Conservation (phyloP, 805 yeast genomes). For the Myxozyma vanderwaltii region DNA sequence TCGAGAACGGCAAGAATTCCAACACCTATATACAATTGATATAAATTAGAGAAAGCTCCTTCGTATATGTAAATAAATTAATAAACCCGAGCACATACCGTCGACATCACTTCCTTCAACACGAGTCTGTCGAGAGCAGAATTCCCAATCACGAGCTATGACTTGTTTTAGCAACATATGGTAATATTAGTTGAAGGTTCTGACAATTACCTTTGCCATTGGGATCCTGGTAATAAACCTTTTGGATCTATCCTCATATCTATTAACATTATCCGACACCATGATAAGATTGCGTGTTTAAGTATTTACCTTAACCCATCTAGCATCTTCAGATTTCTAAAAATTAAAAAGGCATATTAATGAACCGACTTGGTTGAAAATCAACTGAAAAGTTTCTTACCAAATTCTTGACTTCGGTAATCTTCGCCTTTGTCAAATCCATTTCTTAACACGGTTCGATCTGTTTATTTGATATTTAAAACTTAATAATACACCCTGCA, state of each 20-base stretch:
- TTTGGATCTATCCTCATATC: conserved; percentile 48
- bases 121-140: conserved; percentile 79
- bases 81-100: conserved; percentile 48
- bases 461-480: neutral
- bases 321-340: conserved; percentile 51
- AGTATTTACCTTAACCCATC: conserved; percentile 63
- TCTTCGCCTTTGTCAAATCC: conserved; percentile 21
- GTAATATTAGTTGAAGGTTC: neutral
- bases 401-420: conserved; percentile 27
- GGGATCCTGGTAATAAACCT: conserved; percentile 72
- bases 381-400: conserved; percentile 14
- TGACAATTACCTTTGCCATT: conserved; percentile 50
- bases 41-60: too few relatives aligned
- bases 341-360: neutral
- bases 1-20: conserved; percentile 76
- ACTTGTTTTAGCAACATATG: neutral
- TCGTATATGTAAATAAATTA: too few relatives aligned
- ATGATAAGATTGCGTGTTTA: too few relatives aligned
- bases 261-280: conserved; percentile 31
- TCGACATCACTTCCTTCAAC: conserved; percentile 65
- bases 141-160: conserved; percentile 77
- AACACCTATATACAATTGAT: conserved; percentile 48
- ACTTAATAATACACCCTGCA: neutral
- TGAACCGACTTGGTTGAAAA: too few relatives aligned
- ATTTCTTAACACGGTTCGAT: neutral